Conservation (phyloP, 2,329 filamentous ascomycete genomes). For the Aspergillus japonicus region DNA sequence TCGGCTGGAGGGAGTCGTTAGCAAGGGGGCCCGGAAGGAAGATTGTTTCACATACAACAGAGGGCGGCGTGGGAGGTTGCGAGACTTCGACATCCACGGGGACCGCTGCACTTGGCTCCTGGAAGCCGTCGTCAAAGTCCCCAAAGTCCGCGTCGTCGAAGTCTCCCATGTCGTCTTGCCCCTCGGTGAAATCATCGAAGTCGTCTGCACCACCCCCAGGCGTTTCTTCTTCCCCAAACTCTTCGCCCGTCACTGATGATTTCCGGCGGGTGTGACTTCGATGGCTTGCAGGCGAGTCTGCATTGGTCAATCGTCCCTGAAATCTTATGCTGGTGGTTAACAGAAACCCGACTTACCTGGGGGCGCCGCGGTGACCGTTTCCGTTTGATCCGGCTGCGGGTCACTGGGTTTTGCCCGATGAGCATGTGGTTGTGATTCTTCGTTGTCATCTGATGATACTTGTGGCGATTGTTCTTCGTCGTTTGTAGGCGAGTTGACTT, state of each 20-base stretch:
- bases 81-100: slow-evolving; percentile 21
- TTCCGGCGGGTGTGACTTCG: slow-evolving; percentile 43
- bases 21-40: background rate
- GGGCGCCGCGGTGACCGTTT: slow-evolving; percentile 42
- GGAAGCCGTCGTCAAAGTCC: slow-evolving; percentile 69
- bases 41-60: slow-evolving; percentile 46
- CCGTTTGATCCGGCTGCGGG: slow-evolving; percentile 44
- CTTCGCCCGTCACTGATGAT: slow-evolving; percentile 38
- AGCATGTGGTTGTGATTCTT: slow-evolving; percentile 35
- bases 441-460: slow-evolving; percentile 17
- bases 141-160: slow-evolving; percentile 60
- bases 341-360: slow-evolving; percentile 56
- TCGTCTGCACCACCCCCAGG: slow-evolving; percentile 63
- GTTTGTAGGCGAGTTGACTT: slow-evolving; percentile 41
- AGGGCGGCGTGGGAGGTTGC: slow-evolving; percentile 34
- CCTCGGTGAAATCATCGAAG: slow-evolving; percentile 54
- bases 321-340: slow-evolving; percentile 32
- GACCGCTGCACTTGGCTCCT: slow-evolving; percentile 44
- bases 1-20: slow-evolving; percentile 27
- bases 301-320: slow-evolving; percentile 60
- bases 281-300: slow-evolving; percentile 55
- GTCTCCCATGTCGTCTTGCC: slow-evolving; percentile 53
- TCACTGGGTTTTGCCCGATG: slow-evolving; percentile 44
- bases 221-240: slow-evolving; percentile 57
- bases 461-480: slow-evolving; percentile 15